Conservation (phyloP, 2,329 filamentous ascomycete species). For the Pseudogymnoascus sp. region DNA sequence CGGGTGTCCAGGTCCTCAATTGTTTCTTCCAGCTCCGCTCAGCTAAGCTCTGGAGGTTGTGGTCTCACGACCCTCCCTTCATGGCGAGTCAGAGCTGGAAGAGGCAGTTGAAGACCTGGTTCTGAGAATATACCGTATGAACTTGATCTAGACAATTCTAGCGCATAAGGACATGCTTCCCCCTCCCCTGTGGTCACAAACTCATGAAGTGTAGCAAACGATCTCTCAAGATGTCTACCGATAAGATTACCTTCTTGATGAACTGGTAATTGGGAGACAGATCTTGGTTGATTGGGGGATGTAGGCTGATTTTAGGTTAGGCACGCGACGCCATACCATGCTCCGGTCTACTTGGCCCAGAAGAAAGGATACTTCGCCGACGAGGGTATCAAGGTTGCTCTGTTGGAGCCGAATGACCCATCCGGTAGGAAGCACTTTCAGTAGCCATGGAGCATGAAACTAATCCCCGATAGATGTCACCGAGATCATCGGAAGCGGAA, state of each 20-base stretch:
- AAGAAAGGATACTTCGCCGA: slow-evolving; percentile 69
- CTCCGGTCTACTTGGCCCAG: slow-evolving; percentile 70
- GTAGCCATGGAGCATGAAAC: neutral
- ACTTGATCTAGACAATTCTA: slow-evolving; percentile 86
- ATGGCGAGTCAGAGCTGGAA: slow-evolving; percentile 13
- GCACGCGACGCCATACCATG: slow-evolving; percentile 78
- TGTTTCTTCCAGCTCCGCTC: slow-evolving; percentile 15
- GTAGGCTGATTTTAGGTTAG: slow-evolving; percentile 38
- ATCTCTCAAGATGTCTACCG: slow-evolving; percentile 57
- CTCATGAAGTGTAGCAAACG: slow-evolving; percentile 34
- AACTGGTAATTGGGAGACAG: slow-evolving; percentile 56
- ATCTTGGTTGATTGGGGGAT: slow-evolving; percentile 3
- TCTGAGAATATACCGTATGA: slow-evolving; percentile 74
- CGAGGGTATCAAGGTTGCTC: slow-evolving; percentile 69
- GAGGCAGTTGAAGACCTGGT: slow-evolving; percentile 34
- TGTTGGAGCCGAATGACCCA: slow-evolving; percentile 72
- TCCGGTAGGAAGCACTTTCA: slow-evolving; percentile 44
- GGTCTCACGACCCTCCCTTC: slow-evolving; percentile 14
- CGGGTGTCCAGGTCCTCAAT: slow-evolving; percentile 28
- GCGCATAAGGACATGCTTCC: slow-evolving; percentile 77
- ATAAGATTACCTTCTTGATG: slow-evolving; percentile 79
- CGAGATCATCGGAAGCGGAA: slow-evolving; percentile 70
- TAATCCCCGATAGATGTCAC: slow-evolving; percentile 56
- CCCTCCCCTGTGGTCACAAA: slow-evolving; percentile 38
- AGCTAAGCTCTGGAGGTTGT: slow-evolving; percentile 8